These are phyloP conservation scores for Medakamo hakoo DNA, from an alignment of 139 green algal species.

Conservation along the genomic window DNA sequence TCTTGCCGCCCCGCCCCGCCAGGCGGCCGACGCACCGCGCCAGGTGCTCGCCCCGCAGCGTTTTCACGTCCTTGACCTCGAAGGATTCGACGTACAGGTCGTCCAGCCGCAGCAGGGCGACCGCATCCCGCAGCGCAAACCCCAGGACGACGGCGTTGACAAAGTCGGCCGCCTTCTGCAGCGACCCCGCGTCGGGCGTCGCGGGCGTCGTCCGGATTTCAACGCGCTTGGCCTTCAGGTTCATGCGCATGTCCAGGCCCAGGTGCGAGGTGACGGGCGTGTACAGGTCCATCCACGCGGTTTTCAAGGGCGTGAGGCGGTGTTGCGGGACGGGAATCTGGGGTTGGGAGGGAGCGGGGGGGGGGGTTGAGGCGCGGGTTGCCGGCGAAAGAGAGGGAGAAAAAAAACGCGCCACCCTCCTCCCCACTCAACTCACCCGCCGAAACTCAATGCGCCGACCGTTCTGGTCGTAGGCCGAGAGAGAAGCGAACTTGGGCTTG, in stretches of 20 bases:
- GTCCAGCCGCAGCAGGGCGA: conserved; percentile 91
- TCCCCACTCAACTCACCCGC: conserved; percentile 19
- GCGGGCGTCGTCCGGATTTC: conserved; percentile 86
- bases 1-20: conserved; percentile 93
- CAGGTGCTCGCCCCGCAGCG: conserved; percentile 89
- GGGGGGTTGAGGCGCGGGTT: too few species aligned
- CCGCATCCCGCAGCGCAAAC: conserved; percentile 70
- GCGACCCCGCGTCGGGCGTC: conserved; percentile 53
- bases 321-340: conserved; percentile 78
- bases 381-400: background rate
- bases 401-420: background rate
- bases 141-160: conserved; percentile 91
- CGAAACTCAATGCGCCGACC: conserved; percentile 60
- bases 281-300: conserved; percentile 89
- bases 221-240: conserved; percentile 91
- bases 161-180: conserved; percentile 98
- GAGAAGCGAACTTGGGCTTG: conserved; percentile 47
- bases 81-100: conserved; percentile 98
- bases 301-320: conserved; percentile 91
- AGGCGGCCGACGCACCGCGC: conserved; percentile 84
- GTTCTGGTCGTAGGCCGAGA: conserved; percentile 37
- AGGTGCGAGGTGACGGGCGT: conserved; percentile 91
- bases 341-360: background rate
- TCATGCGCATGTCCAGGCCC: conserved; percentile 99
- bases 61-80: conserved; percentile 98